Evolutionary conservation across 805 yeast genomes (phyloP).

Genomic region (Candida parachauliodes): DNA sequence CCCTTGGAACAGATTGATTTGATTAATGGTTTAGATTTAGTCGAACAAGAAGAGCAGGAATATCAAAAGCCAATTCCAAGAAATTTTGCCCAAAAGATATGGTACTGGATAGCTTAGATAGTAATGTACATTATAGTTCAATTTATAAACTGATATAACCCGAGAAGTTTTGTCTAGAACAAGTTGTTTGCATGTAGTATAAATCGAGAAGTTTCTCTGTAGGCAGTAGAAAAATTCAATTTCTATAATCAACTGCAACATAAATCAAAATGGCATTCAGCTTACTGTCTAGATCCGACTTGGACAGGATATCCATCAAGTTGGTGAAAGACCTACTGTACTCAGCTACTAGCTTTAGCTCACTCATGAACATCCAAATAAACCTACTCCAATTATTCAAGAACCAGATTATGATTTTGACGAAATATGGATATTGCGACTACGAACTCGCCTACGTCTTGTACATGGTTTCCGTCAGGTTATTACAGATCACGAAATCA

Average conservation of each 20-base stretch:
- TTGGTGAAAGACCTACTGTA: slow-evolving; percentile 1
- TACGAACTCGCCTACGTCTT: slow-evolving; percentile 33
- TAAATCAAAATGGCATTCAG: not conserved
- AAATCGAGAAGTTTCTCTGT: too few species aligned
- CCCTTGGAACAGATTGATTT: slow-evolving; percentile 61
- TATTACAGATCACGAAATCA: slow-evolving; percentile 10
- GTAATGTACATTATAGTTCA: not conserved
- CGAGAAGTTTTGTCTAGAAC: too few species aligned
- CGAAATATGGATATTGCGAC: slow-evolving; percentile 32
- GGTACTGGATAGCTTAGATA: slow-evolving; percentile 25
- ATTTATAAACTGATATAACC: too few species aligned
- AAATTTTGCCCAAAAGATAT: slow-evolving; percentile 40
- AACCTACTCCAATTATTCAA: slow-evolving; percentile 32
- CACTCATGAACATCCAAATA: slow-evolving; percentile 25
- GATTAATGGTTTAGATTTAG: slow-evolving; percentile 54
- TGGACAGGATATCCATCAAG: slow-evolving; percentile 4
- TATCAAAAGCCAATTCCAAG: slow-evolving; percentile 25
- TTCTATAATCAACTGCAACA: not conserved
- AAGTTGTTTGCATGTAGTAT: too few species aligned
- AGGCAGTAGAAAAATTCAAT: too few species aligned
- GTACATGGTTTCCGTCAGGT: slow-evolving; percentile 14
- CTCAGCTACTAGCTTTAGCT: slow-evolving; percentile 7
- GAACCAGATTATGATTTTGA: slow-evolving; percentile 26
- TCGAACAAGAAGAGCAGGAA: slow-evolving; percentile 49
- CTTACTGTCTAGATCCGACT: slow-evolving; percentile 5